Percentiles rank a stretch among this genome's conserved stretches.
These are phyloP conservation scores for Alternaria gansuensis DNA, from an alignment of 2,329 filamentous ascomycete genomes.

Conservation along the genomic window DNA sequence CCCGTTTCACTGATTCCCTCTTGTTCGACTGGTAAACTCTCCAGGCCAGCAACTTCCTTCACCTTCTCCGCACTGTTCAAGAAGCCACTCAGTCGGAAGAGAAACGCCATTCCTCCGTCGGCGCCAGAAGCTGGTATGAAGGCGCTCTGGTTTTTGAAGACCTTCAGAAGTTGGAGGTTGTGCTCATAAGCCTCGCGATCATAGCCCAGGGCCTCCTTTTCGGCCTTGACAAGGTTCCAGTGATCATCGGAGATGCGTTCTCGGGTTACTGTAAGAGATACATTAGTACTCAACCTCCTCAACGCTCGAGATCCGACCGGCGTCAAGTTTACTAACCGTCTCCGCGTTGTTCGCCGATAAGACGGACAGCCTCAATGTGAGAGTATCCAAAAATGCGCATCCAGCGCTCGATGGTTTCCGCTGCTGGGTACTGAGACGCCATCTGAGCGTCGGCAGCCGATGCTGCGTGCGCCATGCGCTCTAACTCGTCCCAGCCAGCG, in stretches of 20 bases:
- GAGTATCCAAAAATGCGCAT: slow-evolving; percentile 48
- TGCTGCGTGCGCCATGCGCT: slow-evolving; percentile 30
- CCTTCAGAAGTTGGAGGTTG: slow-evolving; percentile 40
- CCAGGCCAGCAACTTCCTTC: slow-evolving; percentile 39
- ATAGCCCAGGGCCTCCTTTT: slow-evolving; percentile 48
- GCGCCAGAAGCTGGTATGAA: slow-evolving; percentile 27
- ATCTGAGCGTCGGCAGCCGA: slow-evolving; percentile 24
- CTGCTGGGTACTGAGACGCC: slow-evolving; percentile 27
- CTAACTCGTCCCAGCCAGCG: slow-evolving; percentile 24
- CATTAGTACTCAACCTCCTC: neutral
- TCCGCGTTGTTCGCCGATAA: slow-evolving; percentile 46
- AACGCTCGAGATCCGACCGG: neutral
- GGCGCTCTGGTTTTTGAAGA: slow-evolving; percentile 36
- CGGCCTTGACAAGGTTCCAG: slow-evolving; percentile 44
- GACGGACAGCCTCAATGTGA: slow-evolving; percentile 42
- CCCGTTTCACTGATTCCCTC: slow-evolving; percentile 35
- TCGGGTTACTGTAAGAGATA: slow-evolving; percentile 33
- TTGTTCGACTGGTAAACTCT: slow-evolving; percentile 38
- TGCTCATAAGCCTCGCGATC: slow-evolving; percentile 55
- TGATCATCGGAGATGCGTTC: slow-evolving; percentile 49
- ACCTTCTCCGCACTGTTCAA: slow-evolving; percentile 38
- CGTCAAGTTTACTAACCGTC: slow-evolving; percentile 27
- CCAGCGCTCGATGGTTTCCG: slow-evolving; percentile 46
- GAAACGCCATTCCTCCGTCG: slow-evolving; percentile 31
- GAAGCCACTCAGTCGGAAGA: slow-evolving; percentile 44